Conservation (phyloP, 106 monocot genomes). For the Acorus gramineus region DNA sequence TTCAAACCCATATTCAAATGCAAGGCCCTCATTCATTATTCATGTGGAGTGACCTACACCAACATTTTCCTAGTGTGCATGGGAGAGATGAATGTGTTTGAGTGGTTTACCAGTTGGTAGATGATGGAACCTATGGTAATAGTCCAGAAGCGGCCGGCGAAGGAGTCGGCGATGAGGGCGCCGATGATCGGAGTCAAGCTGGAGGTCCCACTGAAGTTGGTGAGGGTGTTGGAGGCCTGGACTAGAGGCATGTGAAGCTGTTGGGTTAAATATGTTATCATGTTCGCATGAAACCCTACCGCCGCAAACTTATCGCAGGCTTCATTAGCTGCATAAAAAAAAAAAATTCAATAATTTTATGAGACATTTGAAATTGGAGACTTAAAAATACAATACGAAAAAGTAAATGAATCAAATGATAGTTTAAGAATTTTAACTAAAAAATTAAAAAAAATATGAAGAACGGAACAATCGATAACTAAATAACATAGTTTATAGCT, state of each 20-base stretch:
- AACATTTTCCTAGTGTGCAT: neutral
- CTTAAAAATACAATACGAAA: neutral
- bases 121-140: conserved; percentile 43
- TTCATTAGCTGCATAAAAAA: conserved; percentile 35
- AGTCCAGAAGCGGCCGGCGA: conserved; percentile 73
- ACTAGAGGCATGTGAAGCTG: conserved; percentile 65
- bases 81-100: neutral
- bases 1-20: too few species aligned
- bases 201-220: conserved; percentile 47
- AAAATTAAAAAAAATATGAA: too few species aligned
- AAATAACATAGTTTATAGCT: too few species aligned
- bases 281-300: conserved; percentile 51
- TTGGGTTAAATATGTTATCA: conserved; percentile 57
- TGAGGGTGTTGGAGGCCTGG: conserved; percentile 62
- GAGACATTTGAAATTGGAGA: neutral
- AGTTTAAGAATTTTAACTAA: too few species aligned
- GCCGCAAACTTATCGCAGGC: conserved; percentile 49
- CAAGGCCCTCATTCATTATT: too few species aligned
- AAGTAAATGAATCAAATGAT: too few species aligned
- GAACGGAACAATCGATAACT: too few species aligned
- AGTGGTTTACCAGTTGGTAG: conserved; percentile 32
- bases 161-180: conserved; percentile 56
- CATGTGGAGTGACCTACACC: too few species aligned
- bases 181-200: conserved; percentile 48
- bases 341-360: neutral